Percentiles rank a stretch among this genome's conserved stretches.
Conservation (phyloP, 768 basidiomycete genomes). For the Auricularia sp. region DNA sequence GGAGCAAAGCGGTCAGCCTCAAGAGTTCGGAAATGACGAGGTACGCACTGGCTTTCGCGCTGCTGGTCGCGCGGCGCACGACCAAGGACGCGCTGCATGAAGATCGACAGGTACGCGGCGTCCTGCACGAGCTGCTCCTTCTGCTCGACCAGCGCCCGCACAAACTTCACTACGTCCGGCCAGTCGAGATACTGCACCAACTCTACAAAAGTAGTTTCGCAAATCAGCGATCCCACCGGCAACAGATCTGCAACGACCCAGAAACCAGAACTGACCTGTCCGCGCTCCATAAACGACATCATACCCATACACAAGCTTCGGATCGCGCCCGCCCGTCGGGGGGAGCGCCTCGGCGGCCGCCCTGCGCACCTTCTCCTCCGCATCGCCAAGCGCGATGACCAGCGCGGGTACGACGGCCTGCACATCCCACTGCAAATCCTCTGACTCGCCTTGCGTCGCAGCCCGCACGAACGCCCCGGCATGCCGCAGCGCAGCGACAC, state of each 20-base stretch:
- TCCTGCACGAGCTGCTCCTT: slow-evolving; percentile 54
- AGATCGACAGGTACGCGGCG: slow-evolving; percentile 40
- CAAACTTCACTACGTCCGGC: slow-evolving; percentile 50
- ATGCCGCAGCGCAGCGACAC: slow-evolving; percentile 59
- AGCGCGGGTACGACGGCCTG: slow-evolving; percentile 68
- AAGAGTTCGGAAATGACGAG: background rate
- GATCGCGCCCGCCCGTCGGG: slow-evolving; percentile 32
- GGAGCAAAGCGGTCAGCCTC: background rate
- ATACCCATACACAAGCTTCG: slow-evolving; percentile 55
- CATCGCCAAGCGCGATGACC: slow-evolving; percentile 48
- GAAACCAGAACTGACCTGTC: slow-evolving; percentile 35
- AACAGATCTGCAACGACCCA: no score
- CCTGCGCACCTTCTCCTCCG: slow-evolving; percentile 32
- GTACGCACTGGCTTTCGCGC: slow-evolving; percentile 45
- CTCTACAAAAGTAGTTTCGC: slow-evolving; percentile 5
- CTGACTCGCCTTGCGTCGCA: slow-evolving; percentile 33
- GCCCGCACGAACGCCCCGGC: slow-evolving; percentile 74
- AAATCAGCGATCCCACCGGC: background rate
- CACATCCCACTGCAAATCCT: slow-evolving; percentile 54
- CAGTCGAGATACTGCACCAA: slow-evolving; percentile 60
- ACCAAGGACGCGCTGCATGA: slow-evolving; percentile 47
- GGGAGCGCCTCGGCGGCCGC: slow-evolving; percentile 48
- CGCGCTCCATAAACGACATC: slow-evolving; percentile 61
- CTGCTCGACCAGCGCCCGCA: slow-evolving; percentile 39
- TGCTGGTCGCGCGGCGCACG: slow-evolving; percentile 42